phyloP scores from a whole-genome alignment of 1,284 basidiomycete genomes.

The Cystobasidiaceae sp. region DNA sequence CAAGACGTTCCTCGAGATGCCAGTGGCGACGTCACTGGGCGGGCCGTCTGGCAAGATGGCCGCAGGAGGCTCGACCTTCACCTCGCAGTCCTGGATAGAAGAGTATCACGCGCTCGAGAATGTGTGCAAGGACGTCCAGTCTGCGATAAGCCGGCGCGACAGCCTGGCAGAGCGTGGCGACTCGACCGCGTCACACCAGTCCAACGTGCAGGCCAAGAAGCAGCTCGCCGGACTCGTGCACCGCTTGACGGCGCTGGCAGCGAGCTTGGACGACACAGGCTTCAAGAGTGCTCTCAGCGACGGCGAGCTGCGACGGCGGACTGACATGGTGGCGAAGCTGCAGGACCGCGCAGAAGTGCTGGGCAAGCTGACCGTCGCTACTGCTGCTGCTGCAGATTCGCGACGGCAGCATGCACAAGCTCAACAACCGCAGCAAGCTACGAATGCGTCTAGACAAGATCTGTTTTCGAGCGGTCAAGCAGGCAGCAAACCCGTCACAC shows the following conservation, averaged over 20 bases:
- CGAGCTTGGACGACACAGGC: constrained; percentile 33
- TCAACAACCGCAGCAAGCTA: background rate
- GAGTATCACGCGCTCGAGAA: constrained; percentile 70
- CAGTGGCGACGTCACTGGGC: background rate
- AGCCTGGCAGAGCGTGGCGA: constrained; percentile 70
- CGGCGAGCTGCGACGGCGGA: constrained; percentile 60
- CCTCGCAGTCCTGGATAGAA: constrained; percentile 72
- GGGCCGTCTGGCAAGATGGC: background rate
- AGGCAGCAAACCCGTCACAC: constrained; percentile 34
- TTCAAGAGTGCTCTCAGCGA: constrained; percentile 33
- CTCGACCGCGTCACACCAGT: constrained; percentile 64
- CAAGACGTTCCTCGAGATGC: constrained; percentile 20
- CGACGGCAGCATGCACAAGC: background rate
- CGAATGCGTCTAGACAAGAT: background rate
- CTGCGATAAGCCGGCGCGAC: constrained; percentile 78
- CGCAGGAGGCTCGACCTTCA: constrained; percentile 50
- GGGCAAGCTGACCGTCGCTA: constrained; percentile 65
- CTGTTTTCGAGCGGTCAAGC: constrained; percentile 10
- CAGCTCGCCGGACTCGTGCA: constrained; percentile 67
- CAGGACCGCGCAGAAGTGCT: constrained; percentile 81
- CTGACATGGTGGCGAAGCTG: constrained; percentile 72
- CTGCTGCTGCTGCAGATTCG: constrained; percentile 26
- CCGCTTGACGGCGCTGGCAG: constrained; percentile 51
- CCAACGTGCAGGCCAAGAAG: constrained; percentile 76
- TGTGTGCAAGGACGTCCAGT: constrained; percentile 70